Evolutionary conservation across 148 eudicot species (phyloP).

Genomic region (Rheum nobile): DNA sequence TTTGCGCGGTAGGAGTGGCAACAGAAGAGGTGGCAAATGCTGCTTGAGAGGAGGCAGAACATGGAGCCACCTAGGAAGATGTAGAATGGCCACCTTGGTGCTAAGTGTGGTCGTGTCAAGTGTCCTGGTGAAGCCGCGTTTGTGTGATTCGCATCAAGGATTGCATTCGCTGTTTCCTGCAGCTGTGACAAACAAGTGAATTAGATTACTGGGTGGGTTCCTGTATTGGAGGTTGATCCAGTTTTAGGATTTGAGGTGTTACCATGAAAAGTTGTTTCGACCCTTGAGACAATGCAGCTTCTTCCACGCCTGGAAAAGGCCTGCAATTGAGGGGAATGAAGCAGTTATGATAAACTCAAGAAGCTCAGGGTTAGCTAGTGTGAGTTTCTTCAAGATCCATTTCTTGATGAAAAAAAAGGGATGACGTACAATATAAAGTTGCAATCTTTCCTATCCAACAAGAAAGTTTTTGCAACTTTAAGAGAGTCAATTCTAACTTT

Average conservation of each 20-base stretch:
- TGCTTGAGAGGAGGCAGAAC: slow-evolving; percentile 91
- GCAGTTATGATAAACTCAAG: neutral
- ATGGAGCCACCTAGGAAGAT: slow-evolving; percentile 76
- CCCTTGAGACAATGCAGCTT: slow-evolving; percentile 36
- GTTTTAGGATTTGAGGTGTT: slow-evolving; percentile 9
- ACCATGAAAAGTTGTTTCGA: slow-evolving; percentile 35
- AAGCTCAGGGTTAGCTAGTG: too few relatives aligned
- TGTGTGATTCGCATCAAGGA: slow-evolving; percentile 33
- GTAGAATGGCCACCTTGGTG: slow-evolving; percentile 77
- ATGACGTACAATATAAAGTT: too few relatives aligned
- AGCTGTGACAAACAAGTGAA: neutral
- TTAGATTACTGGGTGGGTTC: neutral
- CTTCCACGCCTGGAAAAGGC: slow-evolving; percentile 29
- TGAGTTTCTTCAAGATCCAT: too few relatives aligned
- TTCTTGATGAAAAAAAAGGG: too few relatives aligned
- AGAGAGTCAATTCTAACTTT: too few relatives aligned
- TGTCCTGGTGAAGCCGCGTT: neutral
- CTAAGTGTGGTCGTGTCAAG: neutral
- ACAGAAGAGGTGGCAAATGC: slow-evolving; percentile 80
- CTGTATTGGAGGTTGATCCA: neutral
- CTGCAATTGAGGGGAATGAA: slow-evolving; percentile 30
- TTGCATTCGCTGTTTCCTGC: slow-evolving; percentile 36
- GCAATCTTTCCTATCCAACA: too few relatives aligned
- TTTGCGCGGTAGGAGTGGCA: slow-evolving; percentile 70
- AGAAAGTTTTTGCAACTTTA: too few relatives aligned